Conservation (phyloP, 257 asterid species). For the Nicotiana noctiflora region DNA sequence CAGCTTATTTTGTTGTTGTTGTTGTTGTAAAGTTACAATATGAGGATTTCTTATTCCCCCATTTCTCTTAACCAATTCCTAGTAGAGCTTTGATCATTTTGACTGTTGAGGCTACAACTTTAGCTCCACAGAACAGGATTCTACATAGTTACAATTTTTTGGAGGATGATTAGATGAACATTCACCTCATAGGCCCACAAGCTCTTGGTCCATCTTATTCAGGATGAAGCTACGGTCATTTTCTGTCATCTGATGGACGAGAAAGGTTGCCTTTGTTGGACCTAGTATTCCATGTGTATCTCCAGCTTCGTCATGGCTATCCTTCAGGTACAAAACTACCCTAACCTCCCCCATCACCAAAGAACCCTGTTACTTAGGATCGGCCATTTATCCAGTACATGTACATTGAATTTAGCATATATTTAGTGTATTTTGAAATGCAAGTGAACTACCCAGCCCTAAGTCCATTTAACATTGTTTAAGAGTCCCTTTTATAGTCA, state of each 20-base stretch:
- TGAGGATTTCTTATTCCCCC: background rate
- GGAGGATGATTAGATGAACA: background rate
- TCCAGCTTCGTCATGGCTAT: background rate
- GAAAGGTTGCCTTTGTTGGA: background rate
- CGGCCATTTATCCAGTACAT: background rate
- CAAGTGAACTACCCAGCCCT: background rate
- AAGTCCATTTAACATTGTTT: background rate
- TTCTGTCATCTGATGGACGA: background rate
- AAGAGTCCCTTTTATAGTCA: background rate
- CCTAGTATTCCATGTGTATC: background rate
- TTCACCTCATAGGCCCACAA: background rate
- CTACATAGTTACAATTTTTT: conserved; percentile 1
- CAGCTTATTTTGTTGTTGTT: background rate
- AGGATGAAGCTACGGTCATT: background rate
- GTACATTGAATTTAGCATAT: background rate
- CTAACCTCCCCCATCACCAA: background rate
- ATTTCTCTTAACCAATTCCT: background rate
- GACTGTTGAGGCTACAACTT: background rate
- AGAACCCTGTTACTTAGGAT: background rate
- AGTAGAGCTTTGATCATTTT: background rate
- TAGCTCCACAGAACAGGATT: background rate
- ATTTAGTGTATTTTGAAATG: background rate
- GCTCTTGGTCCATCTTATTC: background rate
- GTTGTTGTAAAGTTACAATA: background rate
- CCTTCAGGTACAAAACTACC: background rate